phyloP scores from a whole-genome alignment of 148 eudicot species.

The Rhododendron williamsianum region DNA sequence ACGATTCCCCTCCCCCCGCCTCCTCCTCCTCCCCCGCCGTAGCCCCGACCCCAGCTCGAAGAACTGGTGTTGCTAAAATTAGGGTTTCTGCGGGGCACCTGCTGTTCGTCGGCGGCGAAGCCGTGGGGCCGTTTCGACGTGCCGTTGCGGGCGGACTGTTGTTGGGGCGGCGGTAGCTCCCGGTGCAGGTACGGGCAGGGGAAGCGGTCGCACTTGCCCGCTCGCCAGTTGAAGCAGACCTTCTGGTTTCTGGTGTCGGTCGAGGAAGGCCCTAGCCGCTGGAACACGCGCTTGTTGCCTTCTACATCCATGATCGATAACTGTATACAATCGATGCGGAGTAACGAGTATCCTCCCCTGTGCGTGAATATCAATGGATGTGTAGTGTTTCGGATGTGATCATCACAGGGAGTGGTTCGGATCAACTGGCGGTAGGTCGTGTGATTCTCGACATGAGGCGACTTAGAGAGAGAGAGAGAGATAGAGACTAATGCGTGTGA shows the following conservation, averaged over 20 bases:
- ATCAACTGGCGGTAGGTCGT: background rate
- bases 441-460: background rate
- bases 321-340: background rate
- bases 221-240: conserved; percentile 74
- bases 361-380: background rate
- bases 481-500: background rate
- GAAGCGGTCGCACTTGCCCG: conserved; percentile 58
- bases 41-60: conserved; percentile 52
- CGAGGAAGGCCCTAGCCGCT: conserved; percentile 42
- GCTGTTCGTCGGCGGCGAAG: conserved; percentile 49
- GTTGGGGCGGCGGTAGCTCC: conserved; percentile 45
- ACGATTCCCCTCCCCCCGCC: conserved; percentile 22
- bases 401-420: background rate
- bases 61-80: conserved; percentile 35
- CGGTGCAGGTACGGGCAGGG: conserved; percentile 69
- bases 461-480: background rate
- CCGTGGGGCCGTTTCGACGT: conserved; percentile 58
- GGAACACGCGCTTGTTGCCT: conserved; percentile 64
- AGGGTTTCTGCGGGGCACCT: conserved; percentile 49
- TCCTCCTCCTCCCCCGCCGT: conserved; percentile 22
- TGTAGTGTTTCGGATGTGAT: background rate
- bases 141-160: conserved; percentile 25
- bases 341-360: background rate
- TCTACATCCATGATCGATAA: conserved; percentile 53
- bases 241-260: conserved; percentile 30